A percentile compares a stretch with the other conserved stretches of the same genome.
These are phyloP conservation scores for Chrysochromulina parva DNA, from an alignment of 78 protist genomes.

Conservation along the genomic window DNA sequence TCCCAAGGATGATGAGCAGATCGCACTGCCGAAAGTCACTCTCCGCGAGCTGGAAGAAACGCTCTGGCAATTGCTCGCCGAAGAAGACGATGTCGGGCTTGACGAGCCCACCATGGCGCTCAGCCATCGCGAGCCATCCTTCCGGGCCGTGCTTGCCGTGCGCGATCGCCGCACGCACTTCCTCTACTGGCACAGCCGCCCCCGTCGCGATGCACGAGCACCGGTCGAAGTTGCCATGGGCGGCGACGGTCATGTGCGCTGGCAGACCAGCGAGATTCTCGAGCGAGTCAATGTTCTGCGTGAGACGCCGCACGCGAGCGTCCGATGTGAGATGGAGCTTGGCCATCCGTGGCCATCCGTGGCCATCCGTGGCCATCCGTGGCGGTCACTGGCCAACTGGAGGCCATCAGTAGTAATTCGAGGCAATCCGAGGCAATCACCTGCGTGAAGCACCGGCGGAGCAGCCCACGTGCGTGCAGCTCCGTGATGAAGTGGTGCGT, in stretches of 20 bases:
- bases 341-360: too few species aligned
- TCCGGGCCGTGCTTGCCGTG: neutral
- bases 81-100: constrained; percentile 71
- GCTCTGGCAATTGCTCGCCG: constrained; percentile 53
- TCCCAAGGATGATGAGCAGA: constrained; percentile 53
- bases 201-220: constrained; percentile 33
- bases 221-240: constrained; percentile 49
- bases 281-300: constrained; percentile 61
- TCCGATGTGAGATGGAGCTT: too few species aligned
- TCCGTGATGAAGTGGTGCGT: constrained; percentile 38
- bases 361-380: too few species aligned
- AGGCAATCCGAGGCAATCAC: too few species aligned
- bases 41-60: neutral
- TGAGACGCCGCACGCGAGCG: too few species aligned
- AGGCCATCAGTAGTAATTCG: too few species aligned
- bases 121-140: neutral
- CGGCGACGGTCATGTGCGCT: neutral
- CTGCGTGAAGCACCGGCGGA: constrained; percentile 44
- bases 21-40: constrained; percentile 38
- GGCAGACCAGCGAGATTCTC: constrained; percentile 44
- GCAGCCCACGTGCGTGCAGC: constrained; percentile 33
- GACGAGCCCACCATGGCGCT: neutral
- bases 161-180: neutral
- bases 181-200: neutral
- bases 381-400: too few species aligned